Percentiles rank a stretch among this genome's conserved stretches.
These are phyloP conservation scores for Tieghemiomyces parasiticus DNA, from an alignment of 192 early-diverging fungal species.

Conservation along the genomic window DNA sequence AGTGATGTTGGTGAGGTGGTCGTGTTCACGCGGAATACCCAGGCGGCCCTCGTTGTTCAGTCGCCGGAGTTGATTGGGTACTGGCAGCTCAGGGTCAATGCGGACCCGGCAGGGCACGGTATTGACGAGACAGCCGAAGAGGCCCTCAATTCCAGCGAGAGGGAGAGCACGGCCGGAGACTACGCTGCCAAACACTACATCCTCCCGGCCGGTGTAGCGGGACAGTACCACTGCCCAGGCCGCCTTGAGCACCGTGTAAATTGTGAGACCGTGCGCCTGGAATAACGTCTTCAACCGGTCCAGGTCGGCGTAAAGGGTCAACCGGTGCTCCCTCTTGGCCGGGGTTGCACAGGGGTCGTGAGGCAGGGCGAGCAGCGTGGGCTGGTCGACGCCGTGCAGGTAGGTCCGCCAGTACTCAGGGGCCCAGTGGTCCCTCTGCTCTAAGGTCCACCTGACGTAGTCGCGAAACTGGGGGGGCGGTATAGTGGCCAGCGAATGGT, in stretches of 20 bases:
- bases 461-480: background rate
- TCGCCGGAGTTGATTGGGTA: background rate
- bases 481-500: too few species aligned
- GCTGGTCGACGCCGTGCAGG: background rate
- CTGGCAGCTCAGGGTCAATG: background rate
- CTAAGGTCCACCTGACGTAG: background rate
- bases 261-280: background rate
- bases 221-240: background rate
- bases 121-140: slow-evolving; percentile 4
- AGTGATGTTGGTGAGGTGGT: background rate
- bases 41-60: background rate
- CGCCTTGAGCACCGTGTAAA: background rate
- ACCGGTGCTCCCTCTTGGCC: too few species aligned
- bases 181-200: slow-evolving; percentile 5
- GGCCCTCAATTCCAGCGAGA: background rate
- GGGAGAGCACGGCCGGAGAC: background rate
- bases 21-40: background rate
- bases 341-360: background rate
- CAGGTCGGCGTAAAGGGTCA: background rate
- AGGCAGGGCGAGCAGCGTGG: background rate
- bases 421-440: too few species aligned
- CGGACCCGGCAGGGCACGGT: background rate
- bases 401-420: background rate
- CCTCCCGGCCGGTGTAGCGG: slow-evolving; percentile 1
- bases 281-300: background rate